A percentile compares a stretch with the other conserved stretches of the same genome.
Conservation (phyloP, 148 eudicot species). For the Linanthus parryae region DNA sequence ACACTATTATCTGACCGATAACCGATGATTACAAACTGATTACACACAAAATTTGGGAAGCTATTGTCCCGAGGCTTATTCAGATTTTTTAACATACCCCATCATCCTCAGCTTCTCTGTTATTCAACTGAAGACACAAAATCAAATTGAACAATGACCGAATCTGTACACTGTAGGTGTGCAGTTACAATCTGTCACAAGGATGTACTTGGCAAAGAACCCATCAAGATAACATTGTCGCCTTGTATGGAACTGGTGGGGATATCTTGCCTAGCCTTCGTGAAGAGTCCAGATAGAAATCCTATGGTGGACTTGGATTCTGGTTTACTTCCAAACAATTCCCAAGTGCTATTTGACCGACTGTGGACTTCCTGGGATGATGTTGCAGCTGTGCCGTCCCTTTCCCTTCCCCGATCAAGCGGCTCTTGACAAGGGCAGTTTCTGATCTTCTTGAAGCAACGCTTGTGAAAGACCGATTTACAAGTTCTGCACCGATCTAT, state of each 20-base stretch:
- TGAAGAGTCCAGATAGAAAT: conserved; percentile 53
- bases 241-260: conserved; percentile 18
- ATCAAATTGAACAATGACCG: background rate
- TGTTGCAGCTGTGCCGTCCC: conserved; percentile 9
- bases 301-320: conserved; percentile 39
- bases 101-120: background rate
- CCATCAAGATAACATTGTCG: conserved; percentile 64
- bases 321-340: conserved; percentile 23
- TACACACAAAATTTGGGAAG: background rate
- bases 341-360: conserved; percentile 17
- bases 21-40: background rate
- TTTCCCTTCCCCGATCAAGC: conserved; percentile 22
- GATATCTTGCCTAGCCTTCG: conserved; percentile 34
- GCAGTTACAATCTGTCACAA: conserved; percentile 27
- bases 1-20: background rate
- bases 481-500: conserved; percentile 63
- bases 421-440: conserved; percentile 63
- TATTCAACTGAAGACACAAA: background rate
- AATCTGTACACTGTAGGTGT: no score
- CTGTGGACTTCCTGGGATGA: conserved; percentile 9
- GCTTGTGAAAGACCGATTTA: conserved; percentile 56
- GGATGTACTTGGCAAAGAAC: conserved; percentile 64
- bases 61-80: no score
- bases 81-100: no score
- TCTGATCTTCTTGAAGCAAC: conserved; percentile 52